phyloP scores from a whole-genome alignment of 768 basidiomycete species.

The Basidioascus undulatus region DNA sequence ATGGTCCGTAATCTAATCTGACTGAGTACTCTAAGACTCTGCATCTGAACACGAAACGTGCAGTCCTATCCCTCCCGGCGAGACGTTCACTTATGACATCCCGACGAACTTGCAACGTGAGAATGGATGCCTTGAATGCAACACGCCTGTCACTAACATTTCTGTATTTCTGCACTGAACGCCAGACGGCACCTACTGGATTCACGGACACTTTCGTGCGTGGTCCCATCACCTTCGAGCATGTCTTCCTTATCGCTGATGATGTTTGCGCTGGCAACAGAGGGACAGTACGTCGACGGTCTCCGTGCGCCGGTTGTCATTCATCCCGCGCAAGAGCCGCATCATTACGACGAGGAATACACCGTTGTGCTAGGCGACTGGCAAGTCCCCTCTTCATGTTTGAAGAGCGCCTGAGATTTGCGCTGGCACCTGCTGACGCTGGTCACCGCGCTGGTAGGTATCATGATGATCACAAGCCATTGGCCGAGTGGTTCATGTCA shows the following conservation, averaged over 20 bases:
- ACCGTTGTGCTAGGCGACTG: slow-evolving; percentile 71
- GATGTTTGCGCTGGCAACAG: no score
- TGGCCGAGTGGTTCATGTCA: slow-evolving; percentile 2
- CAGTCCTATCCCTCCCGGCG: slow-evolving; percentile 36
- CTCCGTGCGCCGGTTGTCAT: slow-evolving; percentile 67
- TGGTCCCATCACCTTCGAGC: background rate
- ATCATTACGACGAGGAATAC: slow-evolving; percentile 70
- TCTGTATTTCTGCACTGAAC: no score
- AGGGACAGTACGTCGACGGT: slow-evolving; percentile 88
- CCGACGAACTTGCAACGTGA: slow-evolving; percentile 39
- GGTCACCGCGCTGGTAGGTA: slow-evolving; percentile 23
- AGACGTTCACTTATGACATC: slow-evolving; percentile 46
- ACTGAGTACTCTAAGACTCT: background rate
- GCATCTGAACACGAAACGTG: no score
- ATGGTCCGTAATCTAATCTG: slow-evolving; percentile 30
- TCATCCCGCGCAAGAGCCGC: slow-evolving; percentile 28
- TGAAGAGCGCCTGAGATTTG: background rate
- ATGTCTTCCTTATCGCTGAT: background rate
- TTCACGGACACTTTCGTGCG: slow-evolving; percentile 41
- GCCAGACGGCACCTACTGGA: slow-evolving; percentile 66
- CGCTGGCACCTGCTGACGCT: background rate
- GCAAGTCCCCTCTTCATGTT: slow-evolving; percentile 17
- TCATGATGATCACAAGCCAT: slow-evolving; percentile 35
- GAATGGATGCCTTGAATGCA: no score
- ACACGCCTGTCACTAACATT: no score